A percentile compares a stretch with the other conserved stretches of the same genome.
phyloP scores from a whole-genome alignment of 805 yeast genomes.

The Yarrowia sp. region DNA sequence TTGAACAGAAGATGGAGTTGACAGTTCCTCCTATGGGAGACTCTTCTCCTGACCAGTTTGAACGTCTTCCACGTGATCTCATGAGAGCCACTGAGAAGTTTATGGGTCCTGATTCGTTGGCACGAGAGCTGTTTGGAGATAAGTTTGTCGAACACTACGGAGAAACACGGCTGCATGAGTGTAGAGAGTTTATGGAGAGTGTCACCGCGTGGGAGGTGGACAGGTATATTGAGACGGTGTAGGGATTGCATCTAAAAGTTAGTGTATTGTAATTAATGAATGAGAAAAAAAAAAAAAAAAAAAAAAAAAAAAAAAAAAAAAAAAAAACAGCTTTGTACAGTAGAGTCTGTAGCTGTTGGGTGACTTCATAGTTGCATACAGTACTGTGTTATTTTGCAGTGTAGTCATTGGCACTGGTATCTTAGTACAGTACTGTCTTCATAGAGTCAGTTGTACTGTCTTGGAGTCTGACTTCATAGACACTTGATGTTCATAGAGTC shows the following conservation, averaged over 20 bases:
- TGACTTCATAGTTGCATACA: no score
- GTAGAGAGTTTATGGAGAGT: constrained; percentile 36
- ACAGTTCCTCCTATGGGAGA: constrained; percentile 37
- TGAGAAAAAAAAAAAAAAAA: no score
- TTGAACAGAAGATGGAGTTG: constrained; percentile 33
- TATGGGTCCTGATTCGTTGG: constrained; percentile 34
- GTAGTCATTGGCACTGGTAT: no score
- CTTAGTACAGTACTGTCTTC: no score
- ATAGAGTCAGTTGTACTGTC: no score
- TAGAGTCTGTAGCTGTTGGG: no score
- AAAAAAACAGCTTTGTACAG: no score
- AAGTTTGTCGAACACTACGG: constrained; percentile 40
- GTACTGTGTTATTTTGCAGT: no score
- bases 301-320: no score
- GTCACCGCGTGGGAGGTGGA: constrained; percentile 41
- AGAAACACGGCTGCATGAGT: constrained; percentile 38
- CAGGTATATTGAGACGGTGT: constrained; percentile 39
- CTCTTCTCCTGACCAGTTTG: constrained; percentile 31
- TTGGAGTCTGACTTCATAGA: no score
- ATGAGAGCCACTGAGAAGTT: constrained; percentile 35
- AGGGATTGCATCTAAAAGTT: not conserved
- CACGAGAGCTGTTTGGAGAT: constrained; percentile 43
- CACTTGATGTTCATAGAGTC: no score
- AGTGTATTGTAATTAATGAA: not conserved
- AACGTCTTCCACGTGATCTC: constrained; percentile 35